Evolutionary conservation across 2,329 filamentous ascomycete species (phyloP), one percentile per base, ranked within the genome.

Genomic region (Tolypocladium sp.): DNA sequence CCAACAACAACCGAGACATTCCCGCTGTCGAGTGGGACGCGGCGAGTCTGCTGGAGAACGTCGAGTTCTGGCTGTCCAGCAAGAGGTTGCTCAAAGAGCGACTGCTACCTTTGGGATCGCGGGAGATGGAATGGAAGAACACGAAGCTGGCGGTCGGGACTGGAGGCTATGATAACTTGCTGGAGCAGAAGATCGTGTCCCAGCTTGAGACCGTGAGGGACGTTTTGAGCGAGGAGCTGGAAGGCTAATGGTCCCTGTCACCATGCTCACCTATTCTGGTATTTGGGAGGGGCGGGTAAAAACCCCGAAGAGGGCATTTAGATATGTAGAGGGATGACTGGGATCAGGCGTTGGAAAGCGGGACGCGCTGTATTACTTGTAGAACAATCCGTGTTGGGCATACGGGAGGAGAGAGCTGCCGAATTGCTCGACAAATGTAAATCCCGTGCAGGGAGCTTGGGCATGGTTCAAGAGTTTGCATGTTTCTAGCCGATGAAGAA

Each of bases 51-150:
- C 82, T 88, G 63, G 92, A 96, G 70, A 91, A 94, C 66, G 84
- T 95, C 6, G 91, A 96, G 64, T 90, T 89, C 64, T 91, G 91
- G 81, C 76, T 97, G 41, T 81, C 84, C 35, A 86, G 86, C 57
- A 82, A 86, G 60, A 84, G 85, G 64, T 76, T 87, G 58, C 76
- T 97, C 59, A 82, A 87, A 57, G 87, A 91, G 63, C 81, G 89
- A 35, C 82, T 96, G 55, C 78, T 92, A 56, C 86, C 92, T 0
- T 79, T 89, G 25, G 90, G 84, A 35, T 82, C 87, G 66, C 83
- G 87, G 62, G 92, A 96, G 73, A 77, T 82, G 51, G 86, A 87
- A 63, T 86, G 82, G 82, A 73, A 78, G 59, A 71, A 71, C 9
- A 75, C 70, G 64, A 69, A 69, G 22, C 71, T 68, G 55, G 63